phyloP scores from a whole-genome alignment of 352 stramenopile species.

The Phytophthora idaei region DNA sequence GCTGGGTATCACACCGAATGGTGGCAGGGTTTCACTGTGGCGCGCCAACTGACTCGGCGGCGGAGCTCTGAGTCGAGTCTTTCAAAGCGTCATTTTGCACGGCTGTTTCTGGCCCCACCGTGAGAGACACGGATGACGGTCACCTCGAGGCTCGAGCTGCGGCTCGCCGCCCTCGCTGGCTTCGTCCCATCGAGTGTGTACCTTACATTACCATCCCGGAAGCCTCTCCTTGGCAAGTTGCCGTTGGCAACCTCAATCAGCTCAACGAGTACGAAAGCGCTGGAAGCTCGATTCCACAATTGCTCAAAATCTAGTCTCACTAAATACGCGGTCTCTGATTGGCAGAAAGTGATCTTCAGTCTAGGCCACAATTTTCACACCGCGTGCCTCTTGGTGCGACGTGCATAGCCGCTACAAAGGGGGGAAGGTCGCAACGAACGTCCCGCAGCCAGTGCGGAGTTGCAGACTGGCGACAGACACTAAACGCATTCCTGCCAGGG shows the following conservation, averaged over 20 bases:
- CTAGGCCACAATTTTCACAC: conserved; percentile 26
- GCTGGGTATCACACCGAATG: conserved; percentile 24
- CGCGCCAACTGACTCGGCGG: not conserved
- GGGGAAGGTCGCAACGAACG: conserved; percentile 22
- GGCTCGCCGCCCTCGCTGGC: conserved; percentile 10
- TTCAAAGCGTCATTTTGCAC: conserved; percentile 1
- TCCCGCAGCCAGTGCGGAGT: conserved; percentile 13
- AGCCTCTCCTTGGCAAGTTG: conserved; percentile 1
- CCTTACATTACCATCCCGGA: not conserved
- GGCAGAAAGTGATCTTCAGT: conserved; percentile 9
- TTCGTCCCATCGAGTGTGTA: conserved; percentile 18
- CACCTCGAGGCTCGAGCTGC: conserved; percentile 3
- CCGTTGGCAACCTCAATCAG: not conserved
- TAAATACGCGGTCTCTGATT: conserved; percentile 12
- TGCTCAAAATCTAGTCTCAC: not conserved
- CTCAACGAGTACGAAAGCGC: not conserved
- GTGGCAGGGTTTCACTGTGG: not conserved
- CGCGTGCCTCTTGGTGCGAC: conserved; percentile 24
- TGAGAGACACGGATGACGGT: conserved; percentile 31
- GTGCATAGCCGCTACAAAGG: conserved; percentile 21
- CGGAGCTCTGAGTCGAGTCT: not conserved
- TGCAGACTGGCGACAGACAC: conserved; percentile 9
- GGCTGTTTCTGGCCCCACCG: conserved; percentile 24
- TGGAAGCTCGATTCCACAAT: not conserved
- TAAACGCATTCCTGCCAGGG: conserved; percentile 5